Conservation (phyloP, 2,329 filamentous ascomycete genomes). For the Pseudocercospora macadamiae region DNA sequence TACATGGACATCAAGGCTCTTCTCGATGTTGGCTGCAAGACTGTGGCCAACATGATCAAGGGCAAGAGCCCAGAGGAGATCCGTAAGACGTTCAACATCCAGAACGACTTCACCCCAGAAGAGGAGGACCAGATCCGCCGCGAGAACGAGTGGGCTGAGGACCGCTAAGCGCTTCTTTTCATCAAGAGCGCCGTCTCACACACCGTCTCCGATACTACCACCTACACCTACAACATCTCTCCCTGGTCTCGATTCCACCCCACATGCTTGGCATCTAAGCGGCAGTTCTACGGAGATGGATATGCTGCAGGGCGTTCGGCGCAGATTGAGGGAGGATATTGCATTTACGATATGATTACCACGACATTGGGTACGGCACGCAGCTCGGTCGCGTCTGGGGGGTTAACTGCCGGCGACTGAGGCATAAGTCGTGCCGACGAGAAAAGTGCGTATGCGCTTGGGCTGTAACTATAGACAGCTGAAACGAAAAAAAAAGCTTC, state of each 20-base stretch:
- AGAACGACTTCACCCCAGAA: conserved; percentile 98
- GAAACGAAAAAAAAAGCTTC: not conserved
- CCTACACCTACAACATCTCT: not conserved
- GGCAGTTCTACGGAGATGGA: conserved; percentile 18
- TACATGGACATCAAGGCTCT: conserved; percentile 99
- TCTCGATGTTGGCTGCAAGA: conserved; percentile 98
- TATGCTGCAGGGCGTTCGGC: conserved; percentile 20
- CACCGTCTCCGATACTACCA: not conserved
- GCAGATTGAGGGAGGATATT: conserved; percentile 2
- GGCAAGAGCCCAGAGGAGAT: conserved; percentile 99
- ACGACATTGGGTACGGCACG: conserved; percentile 4
- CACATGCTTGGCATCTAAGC: conserved; percentile 10
- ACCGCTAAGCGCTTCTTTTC: conserved; percentile 40
- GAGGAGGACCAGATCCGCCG: conserved; percentile 89
- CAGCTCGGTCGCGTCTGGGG: conserved; percentile 8
- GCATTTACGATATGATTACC: conserved; percentile 4
- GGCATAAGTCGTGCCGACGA: conserved; percentile 3
- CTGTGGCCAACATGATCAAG: conserved; percentile 99
- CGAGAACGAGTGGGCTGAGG: conserved; percentile 57
- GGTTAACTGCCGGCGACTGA: conserved; percentile 7
- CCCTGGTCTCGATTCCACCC: not conserved
- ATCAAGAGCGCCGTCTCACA: not conserved
- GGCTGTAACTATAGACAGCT: conserved; percentile 1
- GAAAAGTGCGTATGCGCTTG: not conserved
- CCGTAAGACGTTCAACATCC: conserved; percentile 99